These are phyloP conservation scores for Fusarium mexicanum DNA, from an alignment of 2,329 filamentous ascomycete genomes.

Conservation along the genomic window DNA sequence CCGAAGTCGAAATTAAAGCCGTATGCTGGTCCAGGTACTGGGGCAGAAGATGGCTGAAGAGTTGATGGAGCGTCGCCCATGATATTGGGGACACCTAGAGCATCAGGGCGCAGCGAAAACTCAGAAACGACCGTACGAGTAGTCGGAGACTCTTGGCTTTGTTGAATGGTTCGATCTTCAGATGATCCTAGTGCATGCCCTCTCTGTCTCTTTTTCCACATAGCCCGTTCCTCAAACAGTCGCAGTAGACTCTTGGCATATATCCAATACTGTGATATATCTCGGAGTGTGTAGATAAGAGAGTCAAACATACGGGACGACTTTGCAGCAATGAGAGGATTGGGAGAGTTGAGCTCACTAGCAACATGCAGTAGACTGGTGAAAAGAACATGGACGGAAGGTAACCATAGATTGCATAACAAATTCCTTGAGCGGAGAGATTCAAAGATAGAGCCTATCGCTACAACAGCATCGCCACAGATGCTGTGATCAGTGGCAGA, in stretches of 20 bases:
- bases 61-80: conserved; percentile 3
- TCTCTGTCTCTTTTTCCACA: conserved; percentile 25
- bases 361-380: conserved; percentile 46
- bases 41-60: conserved; percentile 13
- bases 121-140: not conserved
- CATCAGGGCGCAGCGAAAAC: conserved; percentile 36
- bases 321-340: conserved; percentile 46
- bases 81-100: not conserved
- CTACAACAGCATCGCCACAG: conserved; percentile 44
- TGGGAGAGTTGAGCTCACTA: conserved; percentile 42
- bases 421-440: conserved; percentile 36
- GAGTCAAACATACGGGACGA: conserved; percentile 44
- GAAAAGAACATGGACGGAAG: conserved; percentile 42
- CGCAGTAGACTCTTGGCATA: conserved; percentile 46
- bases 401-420: conserved; percentile 44
- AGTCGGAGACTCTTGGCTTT: not conserved
- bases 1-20: conserved; percentile 28
- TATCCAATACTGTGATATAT: conserved; percentile 45
- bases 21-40: conserved; percentile 8
- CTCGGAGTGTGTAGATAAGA: conserved; percentile 43
- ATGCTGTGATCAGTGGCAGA: conserved; percentile 43
- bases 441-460: conserved; percentile 46
- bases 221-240: conserved; percentile 42
- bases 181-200: not conserved
- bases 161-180: conserved; percentile 7